phyloP scores from a whole-genome alignment of 163 green algal genomes.

The Chloroidium sp. region DNA sequence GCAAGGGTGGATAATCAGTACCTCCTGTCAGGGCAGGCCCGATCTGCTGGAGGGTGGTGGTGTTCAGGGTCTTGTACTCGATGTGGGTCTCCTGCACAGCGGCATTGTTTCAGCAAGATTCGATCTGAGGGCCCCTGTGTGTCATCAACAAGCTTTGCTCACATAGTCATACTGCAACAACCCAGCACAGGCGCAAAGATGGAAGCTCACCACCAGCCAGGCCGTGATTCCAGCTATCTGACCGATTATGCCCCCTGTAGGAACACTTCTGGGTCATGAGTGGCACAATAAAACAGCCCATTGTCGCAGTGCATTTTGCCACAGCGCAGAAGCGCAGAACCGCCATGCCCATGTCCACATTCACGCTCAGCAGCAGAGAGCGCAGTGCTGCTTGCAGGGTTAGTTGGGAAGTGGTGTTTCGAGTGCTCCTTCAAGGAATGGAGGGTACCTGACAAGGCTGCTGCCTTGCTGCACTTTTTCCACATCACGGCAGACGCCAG shows the following conservation, averaged over 20 bases:
- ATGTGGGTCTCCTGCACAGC: constrained; percentile 4
- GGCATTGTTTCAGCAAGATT: too few species aligned
- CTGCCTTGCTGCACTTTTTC: constrained; percentile 1
- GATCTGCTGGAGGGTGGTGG: constrained; percentile 17
- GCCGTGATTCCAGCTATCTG: constrained; percentile 6
- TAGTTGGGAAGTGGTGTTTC: too few species aligned
- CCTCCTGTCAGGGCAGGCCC: constrained; percentile 10
- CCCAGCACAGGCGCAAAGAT: background rate
- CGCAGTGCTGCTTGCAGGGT: too few species aligned
- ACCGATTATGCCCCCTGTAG: background rate
- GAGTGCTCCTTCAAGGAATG: background rate
- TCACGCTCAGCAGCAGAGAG: too few species aligned
- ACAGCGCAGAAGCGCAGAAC: too few species aligned
- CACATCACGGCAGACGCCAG: constrained; percentile 5
- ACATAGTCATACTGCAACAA: too few species aligned
- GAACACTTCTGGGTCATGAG: too few species aligned
- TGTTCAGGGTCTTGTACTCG: constrained; percentile 4
- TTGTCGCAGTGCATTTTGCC: too few species aligned
- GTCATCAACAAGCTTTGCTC: too few species aligned
- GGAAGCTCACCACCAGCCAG: constrained; percentile 5
- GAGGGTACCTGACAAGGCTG: constrained; percentile 7
- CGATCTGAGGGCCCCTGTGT: too few species aligned
- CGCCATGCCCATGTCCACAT: too few species aligned
- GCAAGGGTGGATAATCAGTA: background rate
- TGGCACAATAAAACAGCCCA: too few species aligned